These are phyloP conservation scores for Debaryomyces udenii DNA, from an alignment of 1,139 yeast species.

Conservation along the genomic window DNA sequence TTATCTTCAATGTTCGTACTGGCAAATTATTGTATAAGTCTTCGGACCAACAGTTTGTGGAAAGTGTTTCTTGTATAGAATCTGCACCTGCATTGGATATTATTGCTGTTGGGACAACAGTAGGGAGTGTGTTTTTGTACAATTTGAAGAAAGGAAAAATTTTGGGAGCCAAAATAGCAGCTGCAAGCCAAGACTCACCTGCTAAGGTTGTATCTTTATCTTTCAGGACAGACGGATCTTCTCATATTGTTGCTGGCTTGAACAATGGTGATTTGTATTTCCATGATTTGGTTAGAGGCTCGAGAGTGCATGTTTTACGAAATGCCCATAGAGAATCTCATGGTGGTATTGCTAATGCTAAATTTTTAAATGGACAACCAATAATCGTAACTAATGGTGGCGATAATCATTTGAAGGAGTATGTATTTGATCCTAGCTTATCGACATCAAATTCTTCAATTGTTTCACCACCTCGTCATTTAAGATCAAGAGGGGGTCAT, in stretches of 20 bases:
- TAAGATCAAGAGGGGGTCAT: conserved; percentile 96
- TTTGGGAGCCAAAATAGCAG: conserved; percentile 56
- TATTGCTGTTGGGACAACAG: conserved; percentile 73
- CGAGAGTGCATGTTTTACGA: conserved; percentile 76
- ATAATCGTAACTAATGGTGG: conserved; percentile 90
- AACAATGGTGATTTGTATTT: conserved; percentile 82
- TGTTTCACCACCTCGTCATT: conserved; percentile 85
- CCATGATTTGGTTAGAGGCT: conserved; percentile 73
- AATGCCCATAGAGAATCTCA: conserved; percentile 70
- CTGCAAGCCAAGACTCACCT: conserved; percentile 53
- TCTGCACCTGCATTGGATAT: conserved; percentile 86
- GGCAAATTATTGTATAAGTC: conserved; percentile 72
- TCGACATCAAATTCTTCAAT: conserved; percentile 66
- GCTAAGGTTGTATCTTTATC: conserved; percentile 69
- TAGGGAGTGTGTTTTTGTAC: conserved; percentile 67
- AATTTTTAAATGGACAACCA: conserved; percentile 90
- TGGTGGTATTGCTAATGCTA: conserved; percentile 81
- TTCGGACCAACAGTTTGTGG: conserved; percentile 48
- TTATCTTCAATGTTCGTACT: conserved; percentile 75
- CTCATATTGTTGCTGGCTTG: conserved; percentile 82
- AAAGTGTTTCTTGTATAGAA: conserved; percentile 64
- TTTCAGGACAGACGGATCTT: conserved; percentile 89
- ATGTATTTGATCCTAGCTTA: conserved; percentile 88
- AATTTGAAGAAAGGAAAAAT: conserved; percentile 69
- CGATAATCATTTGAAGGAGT: conserved; percentile 87